These are phyloP conservation scores for Gloeopeniophorella convolvens DNA, from an alignment of 768 basidiomycete genomes.

Conservation along the genomic window DNA sequence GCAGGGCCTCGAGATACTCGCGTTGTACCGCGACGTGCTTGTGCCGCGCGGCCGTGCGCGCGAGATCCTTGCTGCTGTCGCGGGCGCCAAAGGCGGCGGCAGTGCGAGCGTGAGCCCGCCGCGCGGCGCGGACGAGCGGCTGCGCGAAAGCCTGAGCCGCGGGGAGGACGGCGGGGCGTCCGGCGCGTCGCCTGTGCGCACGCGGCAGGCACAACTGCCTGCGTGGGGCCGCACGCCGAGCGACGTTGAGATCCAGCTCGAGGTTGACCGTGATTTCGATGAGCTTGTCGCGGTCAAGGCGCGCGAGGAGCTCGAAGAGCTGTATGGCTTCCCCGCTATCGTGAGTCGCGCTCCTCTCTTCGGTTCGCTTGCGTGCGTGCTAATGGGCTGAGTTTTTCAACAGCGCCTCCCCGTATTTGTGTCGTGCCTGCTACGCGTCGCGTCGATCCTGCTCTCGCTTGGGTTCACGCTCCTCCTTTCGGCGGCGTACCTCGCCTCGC, in stretches of 20 bases:
- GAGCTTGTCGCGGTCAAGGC: conserved; percentile 54
- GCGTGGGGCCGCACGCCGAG: background rate
- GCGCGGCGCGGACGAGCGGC: conserved; percentile 3
- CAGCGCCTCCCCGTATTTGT: conserved; percentile 77
- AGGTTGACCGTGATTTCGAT: conserved; percentile 62
- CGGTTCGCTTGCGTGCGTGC: conserved; percentile 9
- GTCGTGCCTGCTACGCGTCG: conserved; percentile 68
- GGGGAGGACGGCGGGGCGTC: conserved; percentile 5
- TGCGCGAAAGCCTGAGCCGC: conserved; percentile 12
- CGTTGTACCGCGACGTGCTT: conserved; percentile 63
- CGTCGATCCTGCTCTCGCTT: conserved; percentile 62
- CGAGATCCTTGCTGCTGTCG: conserved; percentile 32
- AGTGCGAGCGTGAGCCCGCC: conserved; percentile 10
- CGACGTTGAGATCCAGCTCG: conserved; percentile 28
- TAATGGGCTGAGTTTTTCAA: too few species aligned
- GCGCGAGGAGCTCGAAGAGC: conserved; percentile 70
- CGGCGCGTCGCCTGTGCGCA: background rate
- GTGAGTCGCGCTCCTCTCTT: conserved; percentile 38
- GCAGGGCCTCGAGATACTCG: conserved; percentile 66
- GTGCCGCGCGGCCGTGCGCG: conserved; percentile 38
- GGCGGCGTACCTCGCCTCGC: conserved; percentile 53
- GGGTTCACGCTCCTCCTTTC: conserved; percentile 59
- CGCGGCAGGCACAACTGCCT: background rate
- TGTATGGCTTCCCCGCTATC: conserved; percentile 75
- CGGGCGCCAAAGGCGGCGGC: conserved; percentile 14